Evolutionary conservation across 2,329 filamentous ascomycete species (phyloP), one percentile per base, ranked within the genome.

Genomic region (Westerdykella ornata): DNA sequence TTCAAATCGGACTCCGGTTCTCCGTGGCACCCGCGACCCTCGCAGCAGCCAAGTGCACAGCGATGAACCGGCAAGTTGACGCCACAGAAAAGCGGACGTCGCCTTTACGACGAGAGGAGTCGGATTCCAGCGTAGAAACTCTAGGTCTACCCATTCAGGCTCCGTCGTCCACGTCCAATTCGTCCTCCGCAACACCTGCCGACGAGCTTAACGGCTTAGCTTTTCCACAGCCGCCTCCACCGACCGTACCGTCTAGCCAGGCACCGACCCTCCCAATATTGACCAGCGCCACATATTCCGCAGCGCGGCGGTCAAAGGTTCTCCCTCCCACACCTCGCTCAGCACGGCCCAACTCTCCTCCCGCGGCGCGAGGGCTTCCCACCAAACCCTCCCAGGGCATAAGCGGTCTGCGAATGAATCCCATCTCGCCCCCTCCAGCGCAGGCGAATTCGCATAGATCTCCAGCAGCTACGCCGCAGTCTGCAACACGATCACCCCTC

Each of bases 1-100:
- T 86, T 9, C 81, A 85, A 56, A 85, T 86, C 38, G 82, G 82
- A 1, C 69, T 86, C 13, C 76, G 82, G 9, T 70, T 86, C 41
- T 85, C 82, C n/a, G 47, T 68, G 5, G 64, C 62, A 11, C 64
- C 64, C 12, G 63, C 63, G 3, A 60, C 60, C 14, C 60, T 67
- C 41, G 58, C 57, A 37, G 60, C 60, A 38, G 56, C 51, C 22
- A 61, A 60, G 30, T 62, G 43, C 43, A 59, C 51, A 5, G 37
- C 44, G 5, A 35, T 41, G 9, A 58, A 54, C 33, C 51, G 56
- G n/a, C 38, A 44, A 13, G 15, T 42, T n/a, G 39, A 47, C 2
- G 31, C 45, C 7, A 41, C 48, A 12, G 42, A 45, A 7, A 39
- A 38, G 3, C 39, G 38, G 30, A 38, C 49, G 9, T 49, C 56